Base-by-base conservation (phyloP, 306 rosid genomes). In the Lithocarpus polystachyus region DNA sequence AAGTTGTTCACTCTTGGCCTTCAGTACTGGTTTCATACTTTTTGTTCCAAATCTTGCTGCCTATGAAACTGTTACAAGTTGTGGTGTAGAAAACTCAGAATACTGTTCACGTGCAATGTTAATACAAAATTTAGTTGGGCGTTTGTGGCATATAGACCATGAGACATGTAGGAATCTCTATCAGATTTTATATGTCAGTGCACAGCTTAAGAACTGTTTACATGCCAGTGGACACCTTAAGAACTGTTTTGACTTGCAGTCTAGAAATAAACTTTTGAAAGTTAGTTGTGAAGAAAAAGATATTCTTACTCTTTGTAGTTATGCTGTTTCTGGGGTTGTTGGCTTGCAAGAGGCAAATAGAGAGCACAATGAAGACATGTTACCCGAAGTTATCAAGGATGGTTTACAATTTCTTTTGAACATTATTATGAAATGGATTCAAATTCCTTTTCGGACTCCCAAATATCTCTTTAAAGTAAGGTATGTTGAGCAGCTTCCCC, bases 1-100 rank as follows among this genome's bases (percentile, higher is more conserved):
- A 20, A 79, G 83, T 77, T 81, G 85, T 81, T 90, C 93, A 1
- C n/a, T 92, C 67, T 81, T 92, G 80, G 93, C 94, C 51, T 87
- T 90, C 54, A 81, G 81, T 68, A 43, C 86, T 29, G 85, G 91
- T 65, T 88, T 84, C 76, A 48, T 81, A 69, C 81, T 85, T 60
- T 84, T 80, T 78, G 53, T 82, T 56, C 90, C 85, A 33, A 65
- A 67, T 59, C 79, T 67, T 19, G 28, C 81, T 29, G 74, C 61
- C 61, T 37, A 33, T 57, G 53, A 78, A 45, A 23, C 59, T 71
- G 48, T 72, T 71, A 17, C 60, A 33, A n/a, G n/a, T 12, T 20
- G 57, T 31, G 65, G 79, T 62, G 54, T 26, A 37, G 84, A 76
- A 75, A 75, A 31, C 55, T 54, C 75, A 17, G 55, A 56, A 54